These are phyloP conservation scores for Calocybe gangraenosa DNA, from an alignment of 768 basidiomycete species.

Conservation along the genomic window DNA sequence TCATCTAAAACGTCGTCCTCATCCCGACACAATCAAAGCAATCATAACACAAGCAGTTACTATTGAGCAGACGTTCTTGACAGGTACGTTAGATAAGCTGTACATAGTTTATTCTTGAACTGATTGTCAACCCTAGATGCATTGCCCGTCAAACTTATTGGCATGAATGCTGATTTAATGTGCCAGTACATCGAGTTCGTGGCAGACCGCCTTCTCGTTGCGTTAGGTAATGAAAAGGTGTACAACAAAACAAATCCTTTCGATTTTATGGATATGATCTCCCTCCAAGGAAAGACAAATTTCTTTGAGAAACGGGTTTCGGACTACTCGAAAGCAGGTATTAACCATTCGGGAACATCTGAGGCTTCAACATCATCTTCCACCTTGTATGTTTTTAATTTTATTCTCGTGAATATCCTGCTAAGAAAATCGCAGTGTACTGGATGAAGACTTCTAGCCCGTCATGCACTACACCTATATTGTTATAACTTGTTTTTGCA, in stretches of 20 bases:
- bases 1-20: slow-evolving; percentile 77
- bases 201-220: slow-evolving; percentile 82
- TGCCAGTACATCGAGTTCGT: slow-evolving; percentile 89
- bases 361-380: slow-evolving; percentile 4
- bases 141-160: slow-evolving; percentile 81
- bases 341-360: slow-evolving; percentile 32
- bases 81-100: slow-evolving; percentile 57
- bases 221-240: slow-evolving; percentile 78
- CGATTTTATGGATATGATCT: slow-evolving; percentile 95
- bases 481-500: neutral
- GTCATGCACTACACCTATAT: neutral
- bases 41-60: slow-evolving; percentile 82
- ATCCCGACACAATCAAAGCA: slow-evolving; percentile 64
- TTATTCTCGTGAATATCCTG: neutral
- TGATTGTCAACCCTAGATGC: slow-evolving; percentile 51
- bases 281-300: slow-evolving; percentile 94
- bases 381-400: neutral
- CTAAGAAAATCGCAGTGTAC: slow-evolving; percentile 1
- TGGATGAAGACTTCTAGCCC: slow-evolving; percentile 14
- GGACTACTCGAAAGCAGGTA: slow-evolving; percentile 69
- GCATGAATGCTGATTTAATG: slow-evolving; percentile 92
- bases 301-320: slow-evolving; percentile 97
- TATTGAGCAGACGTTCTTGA: slow-evolving; percentile 86
- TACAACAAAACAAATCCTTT: slow-evolving; percentile 82
- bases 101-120: neutral